Percentiles rank a stretch among this genome's conserved stretches.
phyloP scores from a whole-genome alignment of 2,329 filamentous ascomycete genomes.

The Thelonectria olida region DNA sequence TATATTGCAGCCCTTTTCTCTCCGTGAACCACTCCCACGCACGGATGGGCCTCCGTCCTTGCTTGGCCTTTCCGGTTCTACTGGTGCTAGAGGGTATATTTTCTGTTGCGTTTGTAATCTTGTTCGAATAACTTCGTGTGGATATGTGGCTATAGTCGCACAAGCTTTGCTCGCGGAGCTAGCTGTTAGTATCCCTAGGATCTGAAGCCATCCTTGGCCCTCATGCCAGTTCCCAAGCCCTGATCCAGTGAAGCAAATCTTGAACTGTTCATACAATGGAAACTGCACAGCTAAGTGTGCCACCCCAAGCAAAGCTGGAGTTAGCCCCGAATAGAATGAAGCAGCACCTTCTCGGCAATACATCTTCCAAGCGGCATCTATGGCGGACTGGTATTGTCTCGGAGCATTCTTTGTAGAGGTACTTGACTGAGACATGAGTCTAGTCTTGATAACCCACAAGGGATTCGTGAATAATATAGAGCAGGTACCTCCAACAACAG shows the following conservation, averaged over 20 bases:
- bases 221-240: conserved; percentile 2
- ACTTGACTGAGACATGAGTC: background rate
- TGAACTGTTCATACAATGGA: conserved; percentile 1
- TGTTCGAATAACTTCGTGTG: background rate
- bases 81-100: background rate
- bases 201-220: background rate
- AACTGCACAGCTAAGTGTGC: background rate
- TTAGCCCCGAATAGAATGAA: conserved; percentile 1
- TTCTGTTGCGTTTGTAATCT: conserved; percentile 1
- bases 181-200: background rate
- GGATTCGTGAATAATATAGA: background rate
- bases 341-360: background rate
- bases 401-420: background rate
- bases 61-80: background rate
- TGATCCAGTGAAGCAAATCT: background rate
- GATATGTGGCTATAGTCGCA: background rate
- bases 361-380: background rate
- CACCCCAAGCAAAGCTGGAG: background rate
- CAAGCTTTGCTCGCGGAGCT: background rate
- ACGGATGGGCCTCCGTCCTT: background rate
- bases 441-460: conserved; percentile 1
- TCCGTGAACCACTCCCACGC: conserved; percentile 1
- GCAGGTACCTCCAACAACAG: background rate
- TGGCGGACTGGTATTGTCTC: background rate
- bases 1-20: too few relatives aligned